Percentiles rank a stretch among this genome's conserved stretches.
Evolutionary conservation across 257 asterid genomes (phyloP).

Genomic region (Scutellaria minor): DNA sequence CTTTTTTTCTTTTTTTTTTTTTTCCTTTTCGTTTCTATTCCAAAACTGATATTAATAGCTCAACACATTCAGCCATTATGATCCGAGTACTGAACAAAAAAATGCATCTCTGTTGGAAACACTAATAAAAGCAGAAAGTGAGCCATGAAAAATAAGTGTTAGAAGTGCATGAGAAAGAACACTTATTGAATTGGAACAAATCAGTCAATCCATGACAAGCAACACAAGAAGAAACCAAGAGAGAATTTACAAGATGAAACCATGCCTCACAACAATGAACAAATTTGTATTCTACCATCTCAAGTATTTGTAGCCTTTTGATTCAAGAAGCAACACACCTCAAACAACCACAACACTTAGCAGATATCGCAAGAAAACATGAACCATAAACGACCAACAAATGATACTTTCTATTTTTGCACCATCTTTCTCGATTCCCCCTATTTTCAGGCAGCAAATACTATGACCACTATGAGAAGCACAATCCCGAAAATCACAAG

Average conservation of each 20-base stretch:
- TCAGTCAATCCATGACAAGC: slow-evolving; percentile 21
- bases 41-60: too few species aligned
- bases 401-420: slow-evolving; percentile 19
- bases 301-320: background rate
- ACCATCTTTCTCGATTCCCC: slow-evolving; percentile 29
- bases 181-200: slow-evolving; percentile 4
- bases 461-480: slow-evolving; percentile 73
- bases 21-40: too few species aligned
- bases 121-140: background rate
- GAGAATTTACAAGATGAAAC: slow-evolving; percentile 40
- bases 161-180: background rate
- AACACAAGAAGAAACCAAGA: slow-evolving; percentile 18
- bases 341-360: slow-evolving; percentile 27
- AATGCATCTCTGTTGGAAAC: background rate
- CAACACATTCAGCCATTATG: too few species aligned
- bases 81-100: too few species aligned
- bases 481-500: slow-evolving; percentile 83
- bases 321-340: slow-evolving; percentile 35
- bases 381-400: slow-evolving; percentile 31
- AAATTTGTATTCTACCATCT: slow-evolving; percentile 32
- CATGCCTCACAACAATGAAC: slow-evolving; percentile 24
- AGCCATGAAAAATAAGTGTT: background rate
- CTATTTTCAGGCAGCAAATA: slow-evolving; percentile 59
- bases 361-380: slow-evolving; percentile 12
- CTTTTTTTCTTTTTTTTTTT: too few species aligned